A percentile compares a stretch with the other conserved stretches of the same genome.
These are phyloP conservation scores for Lasiodiplodia sp. DNA, from an alignment of 2,329 filamentous ascomycete genomes.

Conservation along the genomic window DNA sequence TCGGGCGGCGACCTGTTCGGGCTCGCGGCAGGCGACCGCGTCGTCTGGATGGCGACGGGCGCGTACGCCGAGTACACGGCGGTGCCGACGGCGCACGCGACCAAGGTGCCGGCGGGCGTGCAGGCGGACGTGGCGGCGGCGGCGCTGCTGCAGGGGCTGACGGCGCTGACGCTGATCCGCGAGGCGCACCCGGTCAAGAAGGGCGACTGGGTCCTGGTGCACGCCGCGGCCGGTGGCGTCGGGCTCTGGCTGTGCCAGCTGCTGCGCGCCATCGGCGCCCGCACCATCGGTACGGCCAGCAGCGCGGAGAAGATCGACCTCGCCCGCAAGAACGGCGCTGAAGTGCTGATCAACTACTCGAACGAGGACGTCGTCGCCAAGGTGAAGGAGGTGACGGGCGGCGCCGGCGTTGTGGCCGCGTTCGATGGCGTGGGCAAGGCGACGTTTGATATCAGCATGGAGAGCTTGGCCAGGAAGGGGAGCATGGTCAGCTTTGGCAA, in stretches of 20 bases:
- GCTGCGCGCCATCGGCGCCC: conserved; percentile 74
- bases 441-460: conserved; percentile 81
- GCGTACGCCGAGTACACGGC: conserved; percentile 67
- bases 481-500: conserved; percentile 82
- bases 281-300: conserved; percentile 80
- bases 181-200: conserved; percentile 75
- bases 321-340: conserved; percentile 74
- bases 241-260: conserved; percentile 75
- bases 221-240: conserved; percentile 85
- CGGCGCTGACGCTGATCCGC: conserved; percentile 78
- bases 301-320: conserved; percentile 75
- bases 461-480: conserved; percentile 79
- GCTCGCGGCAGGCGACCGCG: conserved; percentile 72
- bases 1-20: conserved; percentile 71
- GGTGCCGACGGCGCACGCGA: conserved; percentile 60
- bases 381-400: conserved; percentile 74
- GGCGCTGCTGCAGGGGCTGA: conserved; percentile 80
- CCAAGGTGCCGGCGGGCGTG: conserved; percentile 70
- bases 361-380: conserved; percentile 64
- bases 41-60: conserved; percentile 69
- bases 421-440: conserved; percentile 87
- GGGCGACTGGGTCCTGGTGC: conserved; percentile 83
- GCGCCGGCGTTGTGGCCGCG: conserved; percentile 76
- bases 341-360: conserved; percentile 74
- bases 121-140: conserved; percentile 70